These are phyloP conservation scores for Oryza officinalis DNA, from an alignment of 176 grass and related monocot species.

Conservation along the genomic window DNA sequence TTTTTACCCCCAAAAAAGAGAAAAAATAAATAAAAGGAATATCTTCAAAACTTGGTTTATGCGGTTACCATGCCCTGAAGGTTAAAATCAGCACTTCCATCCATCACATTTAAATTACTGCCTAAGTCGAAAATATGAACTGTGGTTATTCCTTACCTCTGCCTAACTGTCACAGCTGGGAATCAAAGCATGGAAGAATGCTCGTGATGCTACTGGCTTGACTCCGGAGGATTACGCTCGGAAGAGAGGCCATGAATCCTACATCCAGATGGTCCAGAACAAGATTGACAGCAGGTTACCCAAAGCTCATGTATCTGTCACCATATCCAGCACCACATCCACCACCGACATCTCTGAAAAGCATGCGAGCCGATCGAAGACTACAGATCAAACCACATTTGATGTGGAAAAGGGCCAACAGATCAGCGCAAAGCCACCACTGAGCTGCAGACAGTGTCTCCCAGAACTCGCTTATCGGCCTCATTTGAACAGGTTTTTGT, in stretches of 20 bases:
- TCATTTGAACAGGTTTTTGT: constrained; percentile 47
- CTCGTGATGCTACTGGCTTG: constrained; percentile 49
- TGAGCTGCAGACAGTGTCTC: constrained; percentile 54
- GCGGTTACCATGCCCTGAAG: background rate
- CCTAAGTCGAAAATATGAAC: background rate
- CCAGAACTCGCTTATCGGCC: constrained; percentile 30
- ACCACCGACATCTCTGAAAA: constrained; percentile 22
- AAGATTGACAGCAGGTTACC: constrained; percentile 57
- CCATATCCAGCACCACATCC: constrained; percentile 29
- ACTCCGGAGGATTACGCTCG: constrained; percentile 80
- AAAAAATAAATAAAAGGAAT: background rate
- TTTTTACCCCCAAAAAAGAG: background rate
- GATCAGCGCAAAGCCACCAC: constrained; percentile 5
- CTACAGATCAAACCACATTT: constrained; percentile 24
- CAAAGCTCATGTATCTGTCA: constrained; percentile 41
- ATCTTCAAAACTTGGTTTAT: background rate
- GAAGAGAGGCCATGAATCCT: constrained; percentile 54
- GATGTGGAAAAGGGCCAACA: constrained; percentile 34
- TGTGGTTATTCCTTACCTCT: background rate
- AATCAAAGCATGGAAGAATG: constrained; percentile 70
- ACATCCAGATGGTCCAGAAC: constrained; percentile 71
- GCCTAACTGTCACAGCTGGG: constrained; percentile 53
- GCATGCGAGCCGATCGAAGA: background rate
- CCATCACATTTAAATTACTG: background rate
- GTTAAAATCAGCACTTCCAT: background rate